Conservation (phyloP, 2,329 filamentous ascomycete species). For the Ilyonectria robusta region DNA sequence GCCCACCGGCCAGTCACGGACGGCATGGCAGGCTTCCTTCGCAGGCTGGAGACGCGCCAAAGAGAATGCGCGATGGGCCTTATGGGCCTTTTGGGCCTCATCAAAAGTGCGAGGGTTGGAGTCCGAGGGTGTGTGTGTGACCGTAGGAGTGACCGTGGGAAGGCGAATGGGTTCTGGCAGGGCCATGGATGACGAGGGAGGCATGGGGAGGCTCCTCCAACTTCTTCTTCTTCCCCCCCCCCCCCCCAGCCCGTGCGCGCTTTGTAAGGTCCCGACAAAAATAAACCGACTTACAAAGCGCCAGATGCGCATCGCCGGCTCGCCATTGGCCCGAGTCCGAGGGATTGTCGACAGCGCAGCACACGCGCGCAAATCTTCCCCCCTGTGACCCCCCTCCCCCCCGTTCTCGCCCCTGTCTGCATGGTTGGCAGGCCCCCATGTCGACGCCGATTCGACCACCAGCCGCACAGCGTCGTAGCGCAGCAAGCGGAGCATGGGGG, state of each 20-base stretch:
- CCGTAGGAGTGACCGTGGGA: no score
- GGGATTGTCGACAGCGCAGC: slow-evolving; percentile 7
- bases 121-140: not conserved
- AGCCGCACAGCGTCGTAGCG: not conserved
- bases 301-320: slow-evolving; percentile 25
- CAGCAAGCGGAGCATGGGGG: no score
- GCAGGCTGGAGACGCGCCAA: not conserved
- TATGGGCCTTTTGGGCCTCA: slow-evolving; percentile 14
- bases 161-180: not conserved
- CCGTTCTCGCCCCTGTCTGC: not conserved
- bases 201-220: not conserved
- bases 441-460: slow-evolving; percentile 10
- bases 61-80: not conserved
- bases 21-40: not conserved
- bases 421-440: not conserved
- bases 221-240: no score
- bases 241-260: slow-evolving; percentile 17
- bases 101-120: slow-evolving; percentile 11
- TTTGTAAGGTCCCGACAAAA: slow-evolving; percentile 30
- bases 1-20: not conserved
- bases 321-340: slow-evolving; percentile 12
- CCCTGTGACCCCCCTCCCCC: not conserved
- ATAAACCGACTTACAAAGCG: slow-evolving; percentile 30
- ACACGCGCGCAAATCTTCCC: slow-evolving; percentile 13
- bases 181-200: not conserved